These are phyloP conservation scores for Leccinum huronense DNA, from an alignment of 1,284 basidiomycete species.

Conservation along the genomic window DNA sequence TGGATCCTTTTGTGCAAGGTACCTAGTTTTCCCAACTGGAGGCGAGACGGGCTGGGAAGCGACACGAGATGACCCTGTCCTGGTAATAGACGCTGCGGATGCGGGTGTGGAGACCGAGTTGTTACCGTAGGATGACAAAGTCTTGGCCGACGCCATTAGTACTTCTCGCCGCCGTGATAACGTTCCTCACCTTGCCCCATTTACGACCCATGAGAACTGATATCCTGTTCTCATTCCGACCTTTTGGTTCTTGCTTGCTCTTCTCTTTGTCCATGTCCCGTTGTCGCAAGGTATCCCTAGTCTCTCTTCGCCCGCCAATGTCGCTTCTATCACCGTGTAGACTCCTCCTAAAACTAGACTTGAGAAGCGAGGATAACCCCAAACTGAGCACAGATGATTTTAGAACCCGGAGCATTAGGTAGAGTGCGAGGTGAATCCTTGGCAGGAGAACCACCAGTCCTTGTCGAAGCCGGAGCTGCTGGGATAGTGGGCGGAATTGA, in stretches of 20 bases:
- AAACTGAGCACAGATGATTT: conserved; percentile 76
- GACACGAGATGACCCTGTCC: conserved; percentile 55
- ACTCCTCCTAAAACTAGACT: conserved; percentile 82
- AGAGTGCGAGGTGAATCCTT: conserved; percentile 54
- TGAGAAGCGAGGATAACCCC: conserved; percentile 77
- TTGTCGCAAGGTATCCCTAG: conserved; percentile 39
- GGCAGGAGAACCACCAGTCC: conserved; percentile 47
- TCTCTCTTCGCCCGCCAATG: conserved; percentile 45
- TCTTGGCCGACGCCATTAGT: conserved; percentile 48
- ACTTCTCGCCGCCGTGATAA: conserved; percentile 9
- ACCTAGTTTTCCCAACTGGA: conserved; percentile 64
- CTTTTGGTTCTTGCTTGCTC: conserved; percentile 75
- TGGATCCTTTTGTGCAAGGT: conserved; percentile 49
- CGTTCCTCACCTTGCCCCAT: conserved; percentile 76
- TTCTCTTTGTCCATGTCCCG: conserved; percentile 58
- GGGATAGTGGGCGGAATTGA: conserved; percentile 57
- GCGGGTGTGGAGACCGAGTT: conserved; percentile 45
- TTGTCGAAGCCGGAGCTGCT: conserved; percentile 42
- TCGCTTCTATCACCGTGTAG: conserved; percentile 72
- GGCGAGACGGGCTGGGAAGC: conserved; percentile 80
- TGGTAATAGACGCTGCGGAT: conserved; percentile 39
- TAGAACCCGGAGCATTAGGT: conserved; percentile 56
- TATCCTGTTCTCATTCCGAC: conserved; percentile 80
- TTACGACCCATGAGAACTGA: conserved; percentile 86
- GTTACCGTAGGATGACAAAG: conserved; percentile 70